These are phyloP conservation scores for Pyronema domesticum DNA, from an alignment of 495 filamentous ascomycete genomes.

Conservation along the genomic window DNA sequence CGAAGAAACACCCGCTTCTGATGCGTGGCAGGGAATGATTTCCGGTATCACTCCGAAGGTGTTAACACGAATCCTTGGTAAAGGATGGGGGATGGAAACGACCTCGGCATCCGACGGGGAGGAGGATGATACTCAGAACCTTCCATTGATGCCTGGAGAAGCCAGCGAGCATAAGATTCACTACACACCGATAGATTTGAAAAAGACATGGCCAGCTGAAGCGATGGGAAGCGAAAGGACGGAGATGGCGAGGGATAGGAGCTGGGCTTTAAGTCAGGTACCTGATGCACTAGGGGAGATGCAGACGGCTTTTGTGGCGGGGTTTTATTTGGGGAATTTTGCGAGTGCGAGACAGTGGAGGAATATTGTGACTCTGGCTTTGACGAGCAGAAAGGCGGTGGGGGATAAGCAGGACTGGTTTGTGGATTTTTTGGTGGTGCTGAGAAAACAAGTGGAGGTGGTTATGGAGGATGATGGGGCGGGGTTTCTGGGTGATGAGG, in stretches of 20 bases:
- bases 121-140: background rate
- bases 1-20: background rate
- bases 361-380: conserved; percentile 47
- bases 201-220: conserved; percentile 46
- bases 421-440: conserved; percentile 37
- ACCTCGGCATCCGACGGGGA: background rate
- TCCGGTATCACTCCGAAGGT: background rate
- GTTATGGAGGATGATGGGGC: conserved; percentile 38
- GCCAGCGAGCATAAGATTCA: conserved; percentile 4
- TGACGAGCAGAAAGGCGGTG: conserved; percentile 39
- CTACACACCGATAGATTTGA: conserved; percentile 19
- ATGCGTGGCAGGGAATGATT: background rate
- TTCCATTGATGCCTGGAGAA: background rate
- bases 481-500: conserved; percentile 36
- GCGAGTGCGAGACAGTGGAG: conserved; percentile 86
- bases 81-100: background rate
- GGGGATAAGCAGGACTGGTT: conserved; percentile 37
- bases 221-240: conserved; percentile 56
- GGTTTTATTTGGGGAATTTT: conserved; percentile 63
- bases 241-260: conserved; percentile 48
- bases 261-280: conserved; percentile 46
- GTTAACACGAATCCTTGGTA: conserved; percentile 1
- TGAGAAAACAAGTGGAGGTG: conserved; percentile 55
- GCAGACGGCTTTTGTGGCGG: conserved; percentile 68
- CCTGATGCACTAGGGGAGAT: conserved; percentile 61